These are phyloP conservation scores for Tylopilus balloui DNA, from an alignment of 768 basidiomycete genomes.

Conservation along the genomic window DNA sequence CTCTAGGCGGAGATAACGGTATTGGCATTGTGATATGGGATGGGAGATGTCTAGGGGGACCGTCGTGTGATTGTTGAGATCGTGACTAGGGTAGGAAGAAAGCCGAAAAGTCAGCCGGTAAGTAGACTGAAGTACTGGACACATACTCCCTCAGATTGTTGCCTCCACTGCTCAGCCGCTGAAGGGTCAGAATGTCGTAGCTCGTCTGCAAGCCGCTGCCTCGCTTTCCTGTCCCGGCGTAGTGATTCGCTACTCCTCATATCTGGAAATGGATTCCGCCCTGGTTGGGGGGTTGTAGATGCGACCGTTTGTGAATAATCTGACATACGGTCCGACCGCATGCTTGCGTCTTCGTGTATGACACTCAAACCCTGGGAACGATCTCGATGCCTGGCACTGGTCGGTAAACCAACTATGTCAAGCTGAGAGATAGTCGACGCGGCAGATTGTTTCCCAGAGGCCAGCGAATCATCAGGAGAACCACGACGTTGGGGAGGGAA, in stretches of 20 bases:
- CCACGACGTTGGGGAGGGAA: constrained; percentile 18
- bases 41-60: constrained; percentile 17
- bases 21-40: constrained; percentile 21
- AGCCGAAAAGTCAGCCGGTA: not conserved
- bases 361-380: constrained; percentile 25
- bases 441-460: constrained; percentile 28
- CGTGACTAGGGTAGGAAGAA: constrained; percentile 13
- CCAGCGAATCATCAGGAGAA: constrained; percentile 28
- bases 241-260: constrained; percentile 17
- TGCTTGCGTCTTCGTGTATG: constrained; percentile 31
- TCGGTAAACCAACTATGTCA: constrained; percentile 29
- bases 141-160: constrained; percentile 19
- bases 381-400: constrained; percentile 17
- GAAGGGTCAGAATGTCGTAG: constrained; percentile 34
- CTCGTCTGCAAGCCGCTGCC: constrained; percentile 33
- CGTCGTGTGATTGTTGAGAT: constrained; percentile 11
- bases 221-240: constrained; percentile 17
- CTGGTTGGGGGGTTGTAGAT: constrained; percentile 19
- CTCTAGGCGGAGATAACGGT: constrained; percentile 26
- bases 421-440: constrained; percentile 32
- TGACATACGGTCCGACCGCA: constrained; percentile 23
- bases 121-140: not conserved
- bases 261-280: constrained; percentile 11
- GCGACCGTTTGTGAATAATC: constrained; percentile 22
- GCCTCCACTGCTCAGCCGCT: constrained; percentile 31